phyloP scores from a whole-genome alignment of 2,329 filamentous ascomycete genomes.

The Hymenoscyphus scutula region DNA sequence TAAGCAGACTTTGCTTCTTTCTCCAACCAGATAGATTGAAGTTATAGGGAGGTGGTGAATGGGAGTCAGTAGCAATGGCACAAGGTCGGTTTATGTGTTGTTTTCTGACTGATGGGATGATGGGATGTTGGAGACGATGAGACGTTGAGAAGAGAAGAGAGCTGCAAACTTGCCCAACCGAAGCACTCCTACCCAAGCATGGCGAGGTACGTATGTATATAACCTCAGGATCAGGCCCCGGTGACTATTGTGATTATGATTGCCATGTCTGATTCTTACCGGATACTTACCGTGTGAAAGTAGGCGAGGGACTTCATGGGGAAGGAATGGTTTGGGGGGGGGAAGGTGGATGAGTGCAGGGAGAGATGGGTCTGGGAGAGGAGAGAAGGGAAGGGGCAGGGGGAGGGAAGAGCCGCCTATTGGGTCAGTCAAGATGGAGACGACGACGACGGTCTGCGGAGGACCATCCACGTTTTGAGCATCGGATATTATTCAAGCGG shows the following conservation, averaged over 20 bases:
- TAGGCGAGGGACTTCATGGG: background rate
- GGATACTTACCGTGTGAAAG: constrained; percentile 1
- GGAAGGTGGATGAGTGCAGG: background rate
- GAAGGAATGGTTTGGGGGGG: too few species aligned
- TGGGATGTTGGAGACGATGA: background rate
- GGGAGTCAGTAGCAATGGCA: background rate
- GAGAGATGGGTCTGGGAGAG: background rate
- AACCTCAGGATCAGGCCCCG: background rate
- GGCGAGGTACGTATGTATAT: background rate
- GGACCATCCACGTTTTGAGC: background rate
- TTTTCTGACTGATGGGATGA: background rate
- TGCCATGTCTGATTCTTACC: background rate
- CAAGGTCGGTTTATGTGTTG: background rate
- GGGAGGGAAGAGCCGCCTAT: background rate
- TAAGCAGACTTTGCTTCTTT: background rate
- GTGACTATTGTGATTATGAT: background rate
- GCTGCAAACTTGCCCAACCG: background rate
- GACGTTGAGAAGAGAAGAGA: too few species aligned
- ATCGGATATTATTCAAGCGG: background rate
- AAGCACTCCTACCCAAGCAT: background rate
- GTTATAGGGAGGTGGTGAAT: background rate
- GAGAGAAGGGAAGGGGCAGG: background rate
- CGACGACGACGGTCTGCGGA: background rate
- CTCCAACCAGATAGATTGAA: background rate
- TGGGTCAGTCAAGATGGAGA: background rate